A percentile compares a stretch with the other conserved stretches of the same genome.
phyloP scores from a whole-genome alignment of 306 rosid species.

The Morella rubra region DNA sequence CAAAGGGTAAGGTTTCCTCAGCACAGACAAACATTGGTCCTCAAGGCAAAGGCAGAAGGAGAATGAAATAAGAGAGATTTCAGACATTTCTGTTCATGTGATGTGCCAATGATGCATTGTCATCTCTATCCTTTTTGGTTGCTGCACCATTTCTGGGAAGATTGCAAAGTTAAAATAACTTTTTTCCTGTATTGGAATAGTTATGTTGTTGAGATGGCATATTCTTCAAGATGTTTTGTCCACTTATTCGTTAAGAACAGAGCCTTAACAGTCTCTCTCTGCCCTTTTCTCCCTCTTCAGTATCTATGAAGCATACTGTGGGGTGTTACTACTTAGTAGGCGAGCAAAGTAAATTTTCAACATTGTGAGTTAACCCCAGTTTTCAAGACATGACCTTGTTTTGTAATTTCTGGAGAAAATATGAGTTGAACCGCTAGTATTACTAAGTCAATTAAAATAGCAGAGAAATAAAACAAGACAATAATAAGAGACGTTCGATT shows the following conservation, averaged over 20 bases:
- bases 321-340: no score
- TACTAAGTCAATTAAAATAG: neutral
- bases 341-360: neutral
- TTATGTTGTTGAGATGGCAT: neutral
- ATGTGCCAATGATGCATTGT: neutral
- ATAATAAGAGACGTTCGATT: neutral
- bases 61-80: neutral
- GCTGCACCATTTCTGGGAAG: neutral
- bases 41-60: no score
- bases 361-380: neutral
- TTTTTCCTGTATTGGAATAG: neutral
- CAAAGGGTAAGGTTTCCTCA: no score
- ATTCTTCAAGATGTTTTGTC: neutral
- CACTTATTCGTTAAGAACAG: neutral
- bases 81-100: neutral
- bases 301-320: no score
- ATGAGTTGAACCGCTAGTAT: neutral
- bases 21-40: no score
- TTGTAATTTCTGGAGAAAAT: neutral
- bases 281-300: no score
- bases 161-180: neutral
- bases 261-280: neutral
- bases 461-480: neutral
- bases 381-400: neutral
- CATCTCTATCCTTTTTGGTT: neutral